Base-by-base conservation (phyloP, 2,329 filamentous ascomycete species). In the Zalaria obscura region DNA sequence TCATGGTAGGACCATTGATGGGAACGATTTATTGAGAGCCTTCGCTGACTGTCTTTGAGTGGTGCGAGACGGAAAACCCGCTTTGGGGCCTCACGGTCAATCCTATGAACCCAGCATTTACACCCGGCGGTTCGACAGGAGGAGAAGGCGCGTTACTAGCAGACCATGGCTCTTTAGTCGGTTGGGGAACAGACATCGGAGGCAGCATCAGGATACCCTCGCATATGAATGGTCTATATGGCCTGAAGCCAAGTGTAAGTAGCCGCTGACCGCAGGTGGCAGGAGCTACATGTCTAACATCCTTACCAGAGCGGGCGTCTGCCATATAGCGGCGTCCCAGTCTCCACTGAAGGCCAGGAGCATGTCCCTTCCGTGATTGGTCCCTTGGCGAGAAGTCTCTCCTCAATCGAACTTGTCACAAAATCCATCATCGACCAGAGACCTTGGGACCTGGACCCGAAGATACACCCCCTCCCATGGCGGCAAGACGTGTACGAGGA, bases 301-400 rank as follows among this genome's bases (percentile, higher is more conserved):
- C 5, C 5, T 4, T 11, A 4, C 0, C 28, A 77, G 73, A 77
- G 70, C 47, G 62, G 64, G 2, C 66, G 76, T 4, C 52, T 78
- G 1, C 73, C 76, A 0, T 80, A 79, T 39, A 52, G 65, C 8
- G 75, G 73, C 0, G 72, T 76, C 0, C 64, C 72, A 0, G 75
- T 79, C 0, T 77, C 75, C 0, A 78, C 72, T 0, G 74, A 78
- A 34, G 75, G 76, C 2, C 76, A 80, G 50, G 73, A 78, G 42
- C 75, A 80, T 54, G 70, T 80, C 0, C 75, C 75, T 1, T 80
- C 76, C 0, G 66, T 74, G 0, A 59, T 78, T n/a, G 76, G 76
- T 0, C 76, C 77, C 1, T 65, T 81, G 60, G 62, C 71, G 4
- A 63, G 75, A 4, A 65, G 63, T 44, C 52, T 77, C 3, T 53